Evolutionary conservation across 352 stramenopile species (phyloP), one percentile per base, ranked within the genome.

Genomic region (Thraustochytrium sp.): DNA sequence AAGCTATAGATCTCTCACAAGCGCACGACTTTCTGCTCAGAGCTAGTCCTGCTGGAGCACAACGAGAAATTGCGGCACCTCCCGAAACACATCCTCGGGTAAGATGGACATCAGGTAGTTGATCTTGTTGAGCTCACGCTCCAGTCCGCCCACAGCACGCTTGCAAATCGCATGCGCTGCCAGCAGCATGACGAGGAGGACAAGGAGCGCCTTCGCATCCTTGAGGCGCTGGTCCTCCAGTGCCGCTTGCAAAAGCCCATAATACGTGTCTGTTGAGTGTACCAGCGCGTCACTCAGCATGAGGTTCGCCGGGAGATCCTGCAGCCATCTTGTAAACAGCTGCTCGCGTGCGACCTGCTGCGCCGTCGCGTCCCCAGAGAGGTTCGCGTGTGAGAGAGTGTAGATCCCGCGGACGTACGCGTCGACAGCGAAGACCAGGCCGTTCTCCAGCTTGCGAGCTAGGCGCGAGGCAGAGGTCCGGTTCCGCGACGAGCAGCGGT

Each of bases 251-350:
- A 72, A 31, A 11, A 31, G 46, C 26, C 11, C 36, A 31, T 55
- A 55, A 31, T 72, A 72, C 11, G 21, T 49, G 40, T 72, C 59
- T 26, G 31, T 26, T 5, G 59, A 72, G 9, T 72, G 36, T 29
- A 72, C 8, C 21, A 72, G 59, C 9, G 59, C 59, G 34, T 72
- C 59, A 29, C 59, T 72, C 40, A 72, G 59, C 59, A 72, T 72
- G 13, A 72, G 26, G 26, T 72, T 72, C 0, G 59, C 59, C 13
- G 16, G 59, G 8, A 72, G 21, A 26, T 72, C 59, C 26, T 31
- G 26, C 42, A 42, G 36, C 13, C 40, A 18, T 38, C 29, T 46
- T 72, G 59, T 18, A 34, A n/a, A n/a, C n/a, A n/a, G n/a, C n/a
- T n/a, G n/a, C n/a, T n/a, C n/a, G n/a, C n/a, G n/a, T n/a, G n/a